Base-by-base conservation (phyloP, 1,284 basidiomycete genomes). In the Abortiporus biennis region DNA sequence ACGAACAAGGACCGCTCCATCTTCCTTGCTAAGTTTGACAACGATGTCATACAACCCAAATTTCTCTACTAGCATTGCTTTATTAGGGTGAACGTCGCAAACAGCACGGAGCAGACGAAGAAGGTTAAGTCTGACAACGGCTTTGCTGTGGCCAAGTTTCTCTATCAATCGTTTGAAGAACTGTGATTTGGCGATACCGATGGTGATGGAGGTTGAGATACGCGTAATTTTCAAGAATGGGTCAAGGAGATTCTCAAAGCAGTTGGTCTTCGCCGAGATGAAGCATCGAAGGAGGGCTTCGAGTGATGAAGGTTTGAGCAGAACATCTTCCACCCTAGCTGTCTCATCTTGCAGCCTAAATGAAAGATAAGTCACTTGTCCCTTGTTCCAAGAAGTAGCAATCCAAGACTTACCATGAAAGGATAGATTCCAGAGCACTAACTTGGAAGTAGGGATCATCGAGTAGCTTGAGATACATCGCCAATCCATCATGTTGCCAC, bases 381-480 rank as follows among this genome's bases (percentile, higher is more conserved):
- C n/a, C n/a, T n/a, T n/a, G n/a, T n/a, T n/a, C n/a, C n/a, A 23
- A 12, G 17, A 12, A 4, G n/a, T 16, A 21, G 24, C 6, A 38
- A n/a, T 9, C 6, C 27, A 29, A 29, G 27, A 51, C 78, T 48
- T 48, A 89, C 95, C 95, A 98, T 3, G 89, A 85, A 6, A 93
- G 65, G 24, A 97, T 80, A 4, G 92, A 83, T 59, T 99, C 95
- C 42, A 98, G 65, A 9, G 94, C 90, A 54, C 85, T 90, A 47
- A 94, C 88, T 59, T 94, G 90, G 80, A 97, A 99, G 67, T 96
- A 97, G 0, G 92, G 88, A 57, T 99, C 94, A 30, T 84, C 79
- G 34, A 98, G 69, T 23, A 99, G 71, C 48, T 80, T 76, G 47
- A 96, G 67, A 58, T 97, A 99, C 68, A 97, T 68, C 37, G 63